A percentile compares a stretch with the other conserved stretches of the same genome.
These are phyloP conservation scores for Calocybe gambosa DNA, from an alignment of 1,284 basidiomycete species.

Conservation along the genomic window DNA sequence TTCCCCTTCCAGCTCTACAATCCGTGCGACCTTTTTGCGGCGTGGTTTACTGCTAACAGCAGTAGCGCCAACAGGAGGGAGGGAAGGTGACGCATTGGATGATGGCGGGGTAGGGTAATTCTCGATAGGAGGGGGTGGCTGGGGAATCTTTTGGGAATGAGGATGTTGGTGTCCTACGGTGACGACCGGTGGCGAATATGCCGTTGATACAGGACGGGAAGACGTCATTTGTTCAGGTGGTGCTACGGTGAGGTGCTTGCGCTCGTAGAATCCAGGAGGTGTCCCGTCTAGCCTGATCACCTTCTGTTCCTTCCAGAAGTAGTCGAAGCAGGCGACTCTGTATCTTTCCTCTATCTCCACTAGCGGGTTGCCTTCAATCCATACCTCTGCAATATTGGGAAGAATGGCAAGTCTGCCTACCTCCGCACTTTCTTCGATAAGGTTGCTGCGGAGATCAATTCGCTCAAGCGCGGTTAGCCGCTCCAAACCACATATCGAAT, in stretches of 20 bases:
- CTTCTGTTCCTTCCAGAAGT: conserved; percentile 79
- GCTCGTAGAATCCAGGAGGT: conserved; percentile 73
- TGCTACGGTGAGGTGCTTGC: conserved; percentile 46
- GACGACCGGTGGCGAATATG: conserved; percentile 54
- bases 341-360: conserved; percentile 67
- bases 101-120: conserved; percentile 26
- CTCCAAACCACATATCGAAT: conserved; percentile 91
- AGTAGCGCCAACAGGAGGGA: conserved; percentile 34
- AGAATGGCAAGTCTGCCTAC: conserved; percentile 79
- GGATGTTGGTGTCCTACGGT: conserved; percentile 43
- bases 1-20: conserved; percentile 59
- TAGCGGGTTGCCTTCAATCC: conserved; percentile 79
- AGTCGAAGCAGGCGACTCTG: conserved; percentile 73
- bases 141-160: conserved; percentile 23
- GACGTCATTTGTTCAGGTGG: conserved; percentile 48
- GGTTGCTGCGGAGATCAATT: conserved; percentile 82
- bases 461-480: conserved; percentile 77
- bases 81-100: conserved; percentile 35
- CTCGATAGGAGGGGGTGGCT: conserved; percentile 13
- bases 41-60: conserved; percentile 37
- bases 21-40: conserved; percentile 58
- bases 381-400: conserved; percentile 72
- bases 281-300: conserved; percentile 70
- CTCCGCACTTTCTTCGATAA: conserved; percentile 80
- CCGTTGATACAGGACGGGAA: conserved; percentile 40